Conservation (phyloP, 2,329 filamentous ascomycete species). For the Hyphodiscus sp. region DNA sequence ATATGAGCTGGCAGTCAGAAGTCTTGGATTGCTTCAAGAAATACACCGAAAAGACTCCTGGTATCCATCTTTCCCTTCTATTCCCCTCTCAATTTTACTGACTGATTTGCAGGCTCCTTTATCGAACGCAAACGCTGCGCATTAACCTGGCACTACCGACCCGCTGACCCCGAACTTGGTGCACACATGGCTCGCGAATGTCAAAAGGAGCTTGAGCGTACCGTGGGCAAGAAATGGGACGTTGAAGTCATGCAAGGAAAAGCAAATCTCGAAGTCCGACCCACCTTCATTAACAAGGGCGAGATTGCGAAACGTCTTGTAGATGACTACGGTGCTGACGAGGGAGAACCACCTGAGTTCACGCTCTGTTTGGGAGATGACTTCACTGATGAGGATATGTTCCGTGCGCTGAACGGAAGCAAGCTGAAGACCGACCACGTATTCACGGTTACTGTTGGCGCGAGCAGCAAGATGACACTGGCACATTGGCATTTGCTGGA, state of each 20-base stretch:
- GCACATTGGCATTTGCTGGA: constrained; percentile 88
- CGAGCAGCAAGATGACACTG: constrained; percentile 84
- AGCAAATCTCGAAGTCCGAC: constrained; percentile 94
- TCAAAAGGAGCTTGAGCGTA: constrained; percentile 71
- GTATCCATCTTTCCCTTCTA: constrained; percentile 38
- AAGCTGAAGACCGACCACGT: constrained; percentile 57
- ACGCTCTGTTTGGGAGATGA: constrained; percentile 90
- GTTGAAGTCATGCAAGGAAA: constrained; percentile 97
- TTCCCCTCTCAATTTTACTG: constrained; percentile 6
- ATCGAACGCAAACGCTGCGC: constrained; percentile 93
- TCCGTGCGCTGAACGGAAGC: constrained; percentile 68
- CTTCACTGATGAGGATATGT: constrained; percentile 96
- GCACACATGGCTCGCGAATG: constrained; percentile 74
- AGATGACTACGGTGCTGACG: constrained; percentile 54
- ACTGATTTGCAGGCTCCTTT: constrained; percentile 61
- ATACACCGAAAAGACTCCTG: constrained; percentile 81
- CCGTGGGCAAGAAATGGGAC: constrained; percentile 72
- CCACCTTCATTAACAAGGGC: constrained; percentile 96
- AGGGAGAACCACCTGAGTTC: constrained; percentile 65
- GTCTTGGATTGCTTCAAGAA: constrained; percentile 80
- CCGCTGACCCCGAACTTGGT: constrained; percentile 81
- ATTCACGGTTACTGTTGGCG: constrained; percentile 87
- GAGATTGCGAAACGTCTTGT: constrained; percentile 86
- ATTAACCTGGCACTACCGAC: constrained; percentile 94
- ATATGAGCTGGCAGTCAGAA: constrained; percentile 90